These are phyloP conservation scores for Pythium periplocum DNA, from an alignment of 352 stramenopile genomes.

Conservation along the genomic window DNA sequence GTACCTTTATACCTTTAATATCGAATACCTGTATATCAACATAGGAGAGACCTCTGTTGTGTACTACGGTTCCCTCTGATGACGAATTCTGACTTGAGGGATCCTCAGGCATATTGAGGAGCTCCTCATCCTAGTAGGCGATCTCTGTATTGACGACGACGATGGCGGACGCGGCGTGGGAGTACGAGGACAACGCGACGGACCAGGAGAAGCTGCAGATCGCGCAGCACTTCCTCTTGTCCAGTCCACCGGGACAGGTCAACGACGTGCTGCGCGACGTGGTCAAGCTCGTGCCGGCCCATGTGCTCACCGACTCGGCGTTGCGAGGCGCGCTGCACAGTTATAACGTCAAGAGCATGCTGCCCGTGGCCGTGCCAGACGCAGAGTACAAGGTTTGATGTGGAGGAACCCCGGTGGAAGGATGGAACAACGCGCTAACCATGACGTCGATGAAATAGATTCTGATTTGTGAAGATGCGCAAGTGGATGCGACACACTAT, in stretches of 20 bases:
- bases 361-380: slow-evolving; percentile 66
- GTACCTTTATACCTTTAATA: slow-evolving; percentile 1
- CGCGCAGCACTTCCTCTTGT: slow-evolving; percentile 86
- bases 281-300: slow-evolving; percentile 67
- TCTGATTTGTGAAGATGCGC: slow-evolving; percentile 72
- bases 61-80: too few species aligned
- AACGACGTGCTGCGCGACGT: slow-evolving; percentile 85
- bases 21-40: neutral
- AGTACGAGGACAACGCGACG: slow-evolving; percentile 53
- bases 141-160: neutral
- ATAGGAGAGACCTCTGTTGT: slow-evolving; percentile 4
- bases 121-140: too few species aligned
- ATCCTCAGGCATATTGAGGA: too few species aligned
- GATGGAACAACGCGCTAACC: neutral
- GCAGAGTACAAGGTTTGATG: slow-evolving; percentile 63
- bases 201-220: slow-evolving; percentile 89
- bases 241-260: slow-evolving; percentile 85
- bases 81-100: too few species aligned
- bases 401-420: neutral
- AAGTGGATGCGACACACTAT: slow-evolving; percentile 83
- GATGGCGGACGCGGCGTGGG: slow-evolving; percentile 69
- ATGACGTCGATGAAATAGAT: slow-evolving; percentile 29
- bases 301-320: slow-evolving; percentile 64
- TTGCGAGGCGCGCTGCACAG: slow-evolving; percentile 64
- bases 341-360: slow-evolving; percentile 72